Percentiles rank a stretch among this genome's conserved stretches.
Evolutionary conservation across 2,329 filamentous ascomycete genomes (phyloP).

Genomic region (Pseudogymnoascus sp.): DNA sequence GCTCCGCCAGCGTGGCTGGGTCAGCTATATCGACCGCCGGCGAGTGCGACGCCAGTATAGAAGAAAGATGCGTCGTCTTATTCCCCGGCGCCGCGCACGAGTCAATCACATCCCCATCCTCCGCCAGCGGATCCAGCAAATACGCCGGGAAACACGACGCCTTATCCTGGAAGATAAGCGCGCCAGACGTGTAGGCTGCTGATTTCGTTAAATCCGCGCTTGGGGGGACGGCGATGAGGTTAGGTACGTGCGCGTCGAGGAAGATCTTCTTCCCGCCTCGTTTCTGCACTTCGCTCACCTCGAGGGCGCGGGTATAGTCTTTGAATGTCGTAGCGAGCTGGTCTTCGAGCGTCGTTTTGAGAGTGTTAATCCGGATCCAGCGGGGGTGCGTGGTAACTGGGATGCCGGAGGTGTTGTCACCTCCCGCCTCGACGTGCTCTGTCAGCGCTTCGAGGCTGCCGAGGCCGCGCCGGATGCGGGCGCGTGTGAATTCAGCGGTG

Average conservation of each 20-base stretch:
- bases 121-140: conserved; percentile 60
- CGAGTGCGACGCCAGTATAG: conserved; percentile 48
- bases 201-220: conserved; percentile 64
- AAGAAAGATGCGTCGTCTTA: conserved; percentile 90
- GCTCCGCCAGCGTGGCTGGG: conserved; percentile 23
- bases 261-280: conserved; percentile 46
- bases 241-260: conserved; percentile 74
- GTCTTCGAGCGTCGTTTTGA: conserved; percentile 61
- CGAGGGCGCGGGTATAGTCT: conserved; percentile 48
- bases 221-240: conserved; percentile 71
- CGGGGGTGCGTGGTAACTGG: conserved; percentile 54
- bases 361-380: conserved; percentile 82
- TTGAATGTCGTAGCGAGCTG: conserved; percentile 71
- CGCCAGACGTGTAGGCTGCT: conserved; percentile 64
- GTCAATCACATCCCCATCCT: conserved; percentile 76
- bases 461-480: conserved; percentile 63
- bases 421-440: conserved; percentile 45
- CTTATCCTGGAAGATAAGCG: conserved; percentile 89
- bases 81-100: conserved; percentile 93
- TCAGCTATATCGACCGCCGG: conserved; percentile 26
- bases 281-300: conserved; percentile 48
- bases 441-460: conserved; percentile 60
- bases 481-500: conserved; percentile 72
- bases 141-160: conserved; percentile 95
- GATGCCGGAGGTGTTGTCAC: conserved; percentile 34